phyloP scores from a whole-genome alignment of 306 rosid genomes.

The Trifolium dubium region DNA sequence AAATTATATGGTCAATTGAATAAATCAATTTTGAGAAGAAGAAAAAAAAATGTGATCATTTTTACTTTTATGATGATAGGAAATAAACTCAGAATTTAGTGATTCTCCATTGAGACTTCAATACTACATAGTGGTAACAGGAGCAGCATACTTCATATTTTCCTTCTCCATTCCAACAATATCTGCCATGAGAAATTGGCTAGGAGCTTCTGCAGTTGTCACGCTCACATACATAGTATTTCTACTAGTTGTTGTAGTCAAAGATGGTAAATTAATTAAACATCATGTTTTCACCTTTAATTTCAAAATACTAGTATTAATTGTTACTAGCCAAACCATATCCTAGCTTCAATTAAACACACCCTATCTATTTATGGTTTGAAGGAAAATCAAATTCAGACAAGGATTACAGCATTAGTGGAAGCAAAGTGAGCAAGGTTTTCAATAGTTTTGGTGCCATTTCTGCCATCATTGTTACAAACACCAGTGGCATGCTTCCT shows the following conservation, averaged over 20 bases:
- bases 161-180: slow-evolving; percentile 61
- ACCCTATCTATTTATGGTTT: not conserved
- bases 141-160: slow-evolving; percentile 49
- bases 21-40: not conserved
- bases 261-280: slow-evolving; percentile 48
- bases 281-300: not conserved
- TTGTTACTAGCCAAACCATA: not conserved
- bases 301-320: not conserved
- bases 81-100: slow-evolving; percentile 52
- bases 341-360: not conserved
- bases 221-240: slow-evolving; percentile 51
- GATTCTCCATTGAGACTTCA: slow-evolving; percentile 63
- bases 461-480: slow-evolving; percentile 54
- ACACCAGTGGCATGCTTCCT: slow-evolving; percentile 58
- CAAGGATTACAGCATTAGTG: slow-evolving; percentile 43
- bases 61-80: slow-evolving; percentile 40
- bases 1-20: not conserved
- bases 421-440: slow-evolving; percentile 50
- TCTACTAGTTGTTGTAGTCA: slow-evolving; percentile 38
- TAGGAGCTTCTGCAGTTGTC: slow-evolving; percentile 48
- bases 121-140: slow-evolving; percentile 55
- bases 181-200: slow-evolving; percentile 61
- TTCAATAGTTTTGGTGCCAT: slow-evolving; percentile 56
- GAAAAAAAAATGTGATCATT: not conserved
- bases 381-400: slow-evolving; percentile 52